Evolutionary conservation across 345 rosid species (phyloP), one percentile per base, ranked within the genome.

Genomic region (Orychophragmus violaceus): DNA sequence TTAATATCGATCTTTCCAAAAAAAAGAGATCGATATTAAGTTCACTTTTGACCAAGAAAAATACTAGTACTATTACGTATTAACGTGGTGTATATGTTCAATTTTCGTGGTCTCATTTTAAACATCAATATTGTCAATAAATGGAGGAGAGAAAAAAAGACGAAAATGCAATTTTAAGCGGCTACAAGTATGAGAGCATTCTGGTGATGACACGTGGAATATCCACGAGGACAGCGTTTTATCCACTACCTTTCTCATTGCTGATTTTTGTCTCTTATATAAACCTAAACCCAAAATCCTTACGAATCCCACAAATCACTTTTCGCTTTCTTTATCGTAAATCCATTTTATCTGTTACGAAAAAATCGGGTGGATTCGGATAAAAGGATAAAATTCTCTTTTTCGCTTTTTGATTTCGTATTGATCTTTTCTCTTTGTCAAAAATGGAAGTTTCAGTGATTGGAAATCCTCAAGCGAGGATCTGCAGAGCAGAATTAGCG

Each of bases 401-500:
- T 19, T 27, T 22, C 3, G 29, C 48, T 69, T 16, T 24, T n/a
- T n/a, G 19, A 2, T 65, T 25, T 24, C 53, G 25, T 14, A 5
- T 21, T 52, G 27, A 11, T 2, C 23, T n/a, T n/a, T 50, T 32
- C 58, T 3, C 8, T 7, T 8, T 5, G 22, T 16, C 1, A 9
- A n/a, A n/a, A 46, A 90, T 87, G 94, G 91, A 90, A 80, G 78
- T 85, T 7, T 84, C 94, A 9, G 82, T 82, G 55, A 82, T 84
- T 8, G 79, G 81, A 4, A 80, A 78, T 39, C 66, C 89, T 21
- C 86, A 77, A 78, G 81, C 80, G 19, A 77, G 68, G 42, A 64
- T 79, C 37, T 72, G 58, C 29, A 72, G 77, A 63, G 74, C 78
- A 4, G 83, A 77, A 32, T 66, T 77, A 30, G 81, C 77, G 0